Base-by-base conservation (phyloP, 129 eudicot genomes). In the Ambrosia trifida region DNA sequence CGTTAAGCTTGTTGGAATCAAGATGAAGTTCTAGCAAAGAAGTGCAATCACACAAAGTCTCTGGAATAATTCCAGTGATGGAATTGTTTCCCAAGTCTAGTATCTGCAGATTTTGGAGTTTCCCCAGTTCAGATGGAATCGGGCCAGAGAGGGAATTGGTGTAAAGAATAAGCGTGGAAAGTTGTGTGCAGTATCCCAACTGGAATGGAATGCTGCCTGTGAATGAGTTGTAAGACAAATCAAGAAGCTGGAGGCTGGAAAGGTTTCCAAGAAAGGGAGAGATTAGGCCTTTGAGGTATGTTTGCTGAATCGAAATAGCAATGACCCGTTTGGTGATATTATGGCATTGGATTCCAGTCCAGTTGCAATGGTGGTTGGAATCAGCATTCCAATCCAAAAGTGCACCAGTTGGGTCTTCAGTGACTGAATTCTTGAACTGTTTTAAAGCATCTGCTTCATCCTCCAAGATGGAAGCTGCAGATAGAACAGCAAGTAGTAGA, bases 291-390 rank as follows among this genome's bases (percentile, higher is more conserved):
- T 78, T 47, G 44, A 89, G 87, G 33, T 85, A 76, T 52, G 24
- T 85, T 49, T 75, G 80, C 1, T 59, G 68, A 0, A 89, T 67
- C 4, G 95, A 81, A 77, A 94, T 82, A 3, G 88, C 78, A 19
- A 87, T 3, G 19, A 94, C 85, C 14, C 38, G 70, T n/a, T 46
- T 30, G 3, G 87, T 73, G 8, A 67, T 43, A 12, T 80, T 51
- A 49, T 87, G 80, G 30, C 98, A 94, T 9, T 69, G 33, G 20
- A 94, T 80, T 57, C 96, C 98, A 18, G 96, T 53, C 98, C 98
- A 89, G 83, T 89, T 94, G 86, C 98, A 94, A 57, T 89, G 88
- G 56, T 74, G 88, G n/a, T 4, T 57, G 43, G 82, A 68, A 60
- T 64, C 82, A 4, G 64, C 8, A 70, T 31, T 82, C 98, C 98